A percentile compares a stretch with the other conserved stretches of the same genome.
Conservation (phyloP, 129 eudicot species). For the Flaveria brownii region DNA sequence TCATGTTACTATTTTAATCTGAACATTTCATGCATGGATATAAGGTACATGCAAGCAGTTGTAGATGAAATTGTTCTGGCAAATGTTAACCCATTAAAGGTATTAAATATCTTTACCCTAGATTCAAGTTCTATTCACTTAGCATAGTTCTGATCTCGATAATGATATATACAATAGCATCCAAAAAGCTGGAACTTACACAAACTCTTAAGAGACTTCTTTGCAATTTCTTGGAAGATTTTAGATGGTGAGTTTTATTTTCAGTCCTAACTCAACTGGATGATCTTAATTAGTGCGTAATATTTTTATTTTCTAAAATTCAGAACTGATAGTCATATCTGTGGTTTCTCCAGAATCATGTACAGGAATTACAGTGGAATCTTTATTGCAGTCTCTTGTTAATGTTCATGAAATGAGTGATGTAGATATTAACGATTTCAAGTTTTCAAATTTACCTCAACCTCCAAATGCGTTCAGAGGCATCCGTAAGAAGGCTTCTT, state of each 20-base stretch:
- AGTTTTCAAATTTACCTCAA: slow-evolving; percentile 65
- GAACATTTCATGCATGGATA: slow-evolving; percentile 22
- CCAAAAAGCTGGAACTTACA: slow-evolving; percentile 76
- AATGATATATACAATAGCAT: slow-evolving; percentile 47
- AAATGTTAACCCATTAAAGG: slow-evolving; percentile 77
- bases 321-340: background rate
- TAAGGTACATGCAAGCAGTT: slow-evolving; percentile 99
- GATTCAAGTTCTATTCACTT: slow-evolving; percentile 2
- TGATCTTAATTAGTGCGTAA: background rate
- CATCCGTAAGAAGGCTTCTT: slow-evolving; percentile 68
- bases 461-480: slow-evolving; percentile 85
- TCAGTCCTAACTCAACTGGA: background rate
- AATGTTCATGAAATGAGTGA: slow-evolving; percentile 47
- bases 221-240: slow-evolving; percentile 49
- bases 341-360: slow-evolving; percentile 52
- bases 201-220: slow-evolving; percentile 67
- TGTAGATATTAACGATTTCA: slow-evolving; percentile 47
- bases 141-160: slow-evolving; percentile 9
- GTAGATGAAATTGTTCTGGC: slow-evolving; percentile 74
- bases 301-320: background rate
- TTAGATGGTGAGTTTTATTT: slow-evolving; percentile 57
- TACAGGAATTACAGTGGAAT: slow-evolving; percentile 65
- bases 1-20: background rate
- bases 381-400: slow-evolving; percentile 53
- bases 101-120: slow-evolving; percentile 31